Conservation (phyloP, 352 stramenopile genomes). For the Phytophthora ohioensis region DNA sequence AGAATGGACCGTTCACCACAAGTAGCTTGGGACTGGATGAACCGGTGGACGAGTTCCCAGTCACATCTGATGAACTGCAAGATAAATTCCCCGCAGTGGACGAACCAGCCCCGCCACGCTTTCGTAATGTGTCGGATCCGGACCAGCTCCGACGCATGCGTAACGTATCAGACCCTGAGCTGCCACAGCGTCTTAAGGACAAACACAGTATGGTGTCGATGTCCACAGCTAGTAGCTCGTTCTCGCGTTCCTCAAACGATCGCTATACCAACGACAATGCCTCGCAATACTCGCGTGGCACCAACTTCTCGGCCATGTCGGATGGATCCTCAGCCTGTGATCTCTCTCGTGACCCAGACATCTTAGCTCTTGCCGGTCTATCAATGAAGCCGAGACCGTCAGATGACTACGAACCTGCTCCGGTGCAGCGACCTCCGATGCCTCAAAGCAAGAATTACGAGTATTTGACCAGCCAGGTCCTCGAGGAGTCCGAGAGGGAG, state of each 20-base stretch:
- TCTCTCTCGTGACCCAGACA: conserved; percentile 60
- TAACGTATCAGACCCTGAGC: conserved; percentile 44
- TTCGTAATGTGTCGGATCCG: conserved; percentile 46
- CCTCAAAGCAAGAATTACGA: conserved; percentile 25
- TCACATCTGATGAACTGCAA: conserved; percentile 42
- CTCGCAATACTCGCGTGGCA: conserved; percentile 44
- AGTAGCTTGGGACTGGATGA: conserved; percentile 34
- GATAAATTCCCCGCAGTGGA: conserved; percentile 46
- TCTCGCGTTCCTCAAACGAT: conserved; percentile 48
- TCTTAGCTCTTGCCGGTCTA: conserved; percentile 63
- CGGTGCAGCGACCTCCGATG: conserved; percentile 15
- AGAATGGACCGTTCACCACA: conserved; percentile 25
- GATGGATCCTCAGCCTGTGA: conserved; percentile 49
- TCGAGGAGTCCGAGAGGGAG: conserved; percentile 26
- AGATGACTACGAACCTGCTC: conserved; percentile 35
- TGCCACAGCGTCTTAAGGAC: conserved; percentile 40
- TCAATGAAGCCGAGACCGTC: conserved; percentile 44
- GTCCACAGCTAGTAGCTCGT: conserved; percentile 69
- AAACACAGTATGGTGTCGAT: conserved; percentile 60
- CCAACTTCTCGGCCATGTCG: conserved; percentile 57
- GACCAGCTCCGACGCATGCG: conserved; percentile 44
- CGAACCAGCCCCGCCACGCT: conserved; percentile 34
- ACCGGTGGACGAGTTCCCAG: conserved; percentile 39
- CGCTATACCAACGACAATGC: conserved; percentile 42
- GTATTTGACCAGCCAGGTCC: conserved; percentile 24